A percentile compares a stretch with the other conserved stretches of the same genome.
Conservation (phyloP, 495 filamentous ascomycete species). For the Pseudotulostoma volvatum region DNA sequence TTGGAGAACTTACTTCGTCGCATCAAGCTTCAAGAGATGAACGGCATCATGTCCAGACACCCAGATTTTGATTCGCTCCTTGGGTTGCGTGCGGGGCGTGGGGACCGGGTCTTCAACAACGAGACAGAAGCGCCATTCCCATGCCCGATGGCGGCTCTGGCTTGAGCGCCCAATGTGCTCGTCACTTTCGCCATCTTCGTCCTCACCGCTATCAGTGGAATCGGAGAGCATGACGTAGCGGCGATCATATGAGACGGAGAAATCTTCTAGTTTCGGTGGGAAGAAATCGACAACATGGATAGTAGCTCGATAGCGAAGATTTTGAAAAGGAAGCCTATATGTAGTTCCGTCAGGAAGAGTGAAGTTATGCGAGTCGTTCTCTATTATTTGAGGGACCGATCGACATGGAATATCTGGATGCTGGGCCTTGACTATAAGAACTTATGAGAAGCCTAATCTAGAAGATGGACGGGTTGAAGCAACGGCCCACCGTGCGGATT, state of each 20-base stretch:
- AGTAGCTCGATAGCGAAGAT: constrained; percentile 47
- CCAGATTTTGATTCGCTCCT: constrained; percentile 40
- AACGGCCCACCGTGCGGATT: constrained; percentile 22
- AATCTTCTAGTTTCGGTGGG: constrained; percentile 56
- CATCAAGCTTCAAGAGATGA: constrained; percentile 46
- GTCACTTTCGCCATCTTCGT: constrained; percentile 15
- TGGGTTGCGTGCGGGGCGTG: constrained; percentile 15
- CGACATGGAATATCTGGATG: constrained; percentile 14
- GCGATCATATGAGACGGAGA: constrained; percentile 34
- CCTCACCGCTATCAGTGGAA: constrained; percentile 7
- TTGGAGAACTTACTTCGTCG: constrained; percentile 45
- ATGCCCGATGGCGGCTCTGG: constrained; percentile 17
- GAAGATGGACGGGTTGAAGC: background rate
- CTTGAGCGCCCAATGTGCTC: constrained; percentile 11
- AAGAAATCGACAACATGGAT: constrained; percentile 72
- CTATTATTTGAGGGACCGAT: constrained; percentile 27
- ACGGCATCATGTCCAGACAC: constrained; percentile 51
- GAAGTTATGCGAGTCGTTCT: constrained; percentile 24
- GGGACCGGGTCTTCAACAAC: constrained; percentile 45
- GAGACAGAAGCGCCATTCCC: constrained; percentile 71
- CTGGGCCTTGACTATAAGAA: constrained; percentile 17
- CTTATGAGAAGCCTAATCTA: constrained; percentile 2
- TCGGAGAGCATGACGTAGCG: constrained; percentile 35
- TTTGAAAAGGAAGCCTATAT: constrained; percentile 50
- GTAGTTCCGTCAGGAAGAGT: constrained; percentile 25